phyloP scores from a whole-genome alignment of 257 asterid genomes.

The Nicotiana paniculata region DNA sequence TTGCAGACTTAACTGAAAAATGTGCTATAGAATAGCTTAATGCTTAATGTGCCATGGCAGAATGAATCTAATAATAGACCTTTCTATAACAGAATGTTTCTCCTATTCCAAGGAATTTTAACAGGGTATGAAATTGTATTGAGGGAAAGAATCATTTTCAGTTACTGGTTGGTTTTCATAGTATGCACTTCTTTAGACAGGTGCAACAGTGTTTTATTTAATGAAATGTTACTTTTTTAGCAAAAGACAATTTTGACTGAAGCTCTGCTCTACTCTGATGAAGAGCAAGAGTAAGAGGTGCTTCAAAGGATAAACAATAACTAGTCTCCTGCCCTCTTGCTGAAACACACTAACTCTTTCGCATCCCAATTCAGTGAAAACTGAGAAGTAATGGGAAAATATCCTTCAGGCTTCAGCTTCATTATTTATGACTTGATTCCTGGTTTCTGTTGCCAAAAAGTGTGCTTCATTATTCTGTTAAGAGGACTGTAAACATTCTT shows the following conservation, averaged over 20 bases:
- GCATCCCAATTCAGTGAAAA: background rate
- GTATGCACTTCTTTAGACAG: background rate
- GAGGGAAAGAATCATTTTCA: background rate
- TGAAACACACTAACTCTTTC: background rate
- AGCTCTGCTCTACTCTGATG: background rate
- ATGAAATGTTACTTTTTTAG: background rate
- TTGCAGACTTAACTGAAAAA: background rate
- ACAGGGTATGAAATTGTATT: background rate
- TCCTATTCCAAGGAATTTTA: slow-evolving; percentile 4
- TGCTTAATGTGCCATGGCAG: background rate
- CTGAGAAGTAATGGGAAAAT: background rate
- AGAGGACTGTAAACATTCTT: background rate
- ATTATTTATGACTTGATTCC: background rate
- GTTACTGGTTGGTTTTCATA: background rate
- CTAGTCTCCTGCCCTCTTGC: background rate
- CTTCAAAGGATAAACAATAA: background rate
- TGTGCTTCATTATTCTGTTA: slow-evolving; percentile 4
- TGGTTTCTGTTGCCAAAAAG: background rate
- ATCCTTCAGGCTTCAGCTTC: background rate
- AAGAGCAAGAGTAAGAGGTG: background rate
- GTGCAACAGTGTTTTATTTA: background rate
- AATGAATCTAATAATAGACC: background rate
- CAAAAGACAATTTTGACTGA: background rate
- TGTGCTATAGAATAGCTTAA: background rate
- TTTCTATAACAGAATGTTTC: slow-evolving; percentile 1